Percentiles rank a stretch among this genome's conserved stretches.
Conservation (phyloP, 176 grass and related monocot species). For the Triticum turgidum region DNA sequence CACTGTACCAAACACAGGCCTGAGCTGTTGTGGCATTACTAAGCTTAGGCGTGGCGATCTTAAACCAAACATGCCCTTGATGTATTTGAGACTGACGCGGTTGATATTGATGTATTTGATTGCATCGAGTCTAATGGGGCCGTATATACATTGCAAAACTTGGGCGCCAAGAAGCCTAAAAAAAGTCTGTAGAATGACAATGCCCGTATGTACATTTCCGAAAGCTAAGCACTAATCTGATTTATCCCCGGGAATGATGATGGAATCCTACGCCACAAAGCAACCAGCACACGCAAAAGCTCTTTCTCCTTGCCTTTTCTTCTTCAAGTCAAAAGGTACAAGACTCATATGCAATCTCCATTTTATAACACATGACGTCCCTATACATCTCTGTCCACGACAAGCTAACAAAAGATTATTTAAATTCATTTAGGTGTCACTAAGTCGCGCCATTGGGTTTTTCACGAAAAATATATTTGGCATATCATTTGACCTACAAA, state of each 20-base stretch:
- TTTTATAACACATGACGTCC: not conserved
- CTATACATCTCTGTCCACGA: not conserved
- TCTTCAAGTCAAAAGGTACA: not conserved
- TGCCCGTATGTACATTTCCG: too few species aligned
- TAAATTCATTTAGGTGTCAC: not conserved
- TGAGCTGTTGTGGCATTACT: not conserved
- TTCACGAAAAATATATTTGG: not conserved
- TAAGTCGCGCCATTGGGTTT: not conserved
- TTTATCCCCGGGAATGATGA: not conserved
- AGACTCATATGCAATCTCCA: not conserved
- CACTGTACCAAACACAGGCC: not conserved
- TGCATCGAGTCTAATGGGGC: too few species aligned
- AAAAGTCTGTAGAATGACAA: too few species aligned
- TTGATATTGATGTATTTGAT: too few species aligned
- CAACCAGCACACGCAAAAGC: not conserved
- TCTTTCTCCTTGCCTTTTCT: not conserved
- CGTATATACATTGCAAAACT: too few species aligned
- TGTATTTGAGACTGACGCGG: too few species aligned
- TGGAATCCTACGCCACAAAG: not conserved
- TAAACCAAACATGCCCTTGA: not conserved
- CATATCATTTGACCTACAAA: not conserved
- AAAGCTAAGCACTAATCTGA: not conserved
- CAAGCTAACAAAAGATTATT: not conserved
- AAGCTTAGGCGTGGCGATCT: not conserved
- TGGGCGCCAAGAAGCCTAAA: too few species aligned